These are phyloP conservation scores for Candida tunisiensis DNA, from an alignment of 1,139 yeast genomes.

Conservation along the genomic window DNA sequence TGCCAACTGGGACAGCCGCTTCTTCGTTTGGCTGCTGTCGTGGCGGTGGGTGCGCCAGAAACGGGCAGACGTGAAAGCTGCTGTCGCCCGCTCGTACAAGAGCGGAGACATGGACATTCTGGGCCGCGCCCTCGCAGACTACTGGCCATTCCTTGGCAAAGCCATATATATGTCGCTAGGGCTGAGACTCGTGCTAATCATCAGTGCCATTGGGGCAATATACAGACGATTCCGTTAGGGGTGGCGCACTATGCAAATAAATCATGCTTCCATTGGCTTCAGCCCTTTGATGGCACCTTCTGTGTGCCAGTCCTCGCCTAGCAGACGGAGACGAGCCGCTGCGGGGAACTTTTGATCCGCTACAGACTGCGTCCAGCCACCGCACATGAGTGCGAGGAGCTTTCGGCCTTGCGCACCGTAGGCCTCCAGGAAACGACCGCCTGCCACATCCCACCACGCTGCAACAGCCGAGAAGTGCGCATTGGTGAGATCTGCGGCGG, in stretches of 20 bases:
- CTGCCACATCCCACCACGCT: slow-evolving; percentile 89
- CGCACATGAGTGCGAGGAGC: slow-evolving; percentile 29
- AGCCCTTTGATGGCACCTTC: slow-evolving; percentile 23
- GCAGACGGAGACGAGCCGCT: slow-evolving; percentile 54
- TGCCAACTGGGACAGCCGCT: slow-evolving; percentile 10
- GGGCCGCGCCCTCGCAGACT: too few species aligned
- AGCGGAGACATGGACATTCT: neutral
- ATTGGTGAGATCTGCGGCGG: slow-evolving; percentile 32
- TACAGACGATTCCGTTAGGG: too few species aligned
- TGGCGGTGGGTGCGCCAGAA: too few species aligned
- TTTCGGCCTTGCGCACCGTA: slow-evolving; percentile 64
- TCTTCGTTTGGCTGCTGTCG: slow-evolving; percentile 3
- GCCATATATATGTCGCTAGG: too few species aligned
- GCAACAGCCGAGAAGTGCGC: slow-evolving; percentile 59
- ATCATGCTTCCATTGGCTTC: slow-evolving; percentile 7
- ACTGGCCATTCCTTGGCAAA: too few species aligned
- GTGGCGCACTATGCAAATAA: too few species aligned
- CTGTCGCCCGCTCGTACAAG: neutral
- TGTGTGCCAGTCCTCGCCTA: slow-evolving; percentile 62
- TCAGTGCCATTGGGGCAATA: too few species aligned
- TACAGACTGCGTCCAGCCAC: slow-evolving; percentile 33
- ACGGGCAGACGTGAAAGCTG: too few species aligned
- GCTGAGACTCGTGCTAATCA: too few species aligned
- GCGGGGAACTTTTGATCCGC: slow-evolving; percentile 44
- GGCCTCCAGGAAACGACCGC: slow-evolving; percentile 30